Percentiles rank a stretch among this genome's conserved stretches.
Conservation (phyloP, 2,329 filamentous ascomycete genomes). For the Calonectria honghensis region DNA sequence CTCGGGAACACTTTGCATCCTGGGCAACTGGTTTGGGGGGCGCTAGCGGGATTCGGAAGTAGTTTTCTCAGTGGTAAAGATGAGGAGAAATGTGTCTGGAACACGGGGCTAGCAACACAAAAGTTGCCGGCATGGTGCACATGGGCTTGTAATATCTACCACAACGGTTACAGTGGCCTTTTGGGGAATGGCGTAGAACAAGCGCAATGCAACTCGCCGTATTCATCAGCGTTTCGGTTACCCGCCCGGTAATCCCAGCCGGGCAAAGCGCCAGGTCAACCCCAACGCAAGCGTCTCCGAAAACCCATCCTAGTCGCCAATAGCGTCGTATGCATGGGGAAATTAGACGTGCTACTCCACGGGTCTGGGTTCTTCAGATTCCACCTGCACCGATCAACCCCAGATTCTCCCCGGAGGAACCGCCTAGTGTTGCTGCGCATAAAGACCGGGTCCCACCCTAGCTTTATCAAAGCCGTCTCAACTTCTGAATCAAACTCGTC, state of each 20-base stretch:
- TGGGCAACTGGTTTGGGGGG: not conserved
- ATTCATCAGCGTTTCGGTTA: not conserved
- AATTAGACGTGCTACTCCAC: not conserved
- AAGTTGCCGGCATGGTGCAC: not conserved
- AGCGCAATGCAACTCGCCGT: not conserved
- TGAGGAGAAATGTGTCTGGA: not conserved
- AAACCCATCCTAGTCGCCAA: not conserved
- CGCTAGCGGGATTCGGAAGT: not conserved
- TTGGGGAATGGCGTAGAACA: not conserved
- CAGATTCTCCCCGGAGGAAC: conserved; percentile 33
- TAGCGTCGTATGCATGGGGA: not conserved
- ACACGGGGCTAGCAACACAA: not conserved
- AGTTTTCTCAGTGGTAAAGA: not conserved
- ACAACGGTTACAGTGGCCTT: not conserved
- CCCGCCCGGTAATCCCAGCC: not conserved
- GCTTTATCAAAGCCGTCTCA: not conserved
- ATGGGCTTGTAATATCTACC: not conserved
- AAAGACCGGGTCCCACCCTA: conserved; percentile 41
- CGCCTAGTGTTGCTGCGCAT: conserved; percentile 27
- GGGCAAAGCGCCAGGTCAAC: not conserved
- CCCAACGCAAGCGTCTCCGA: not conserved
- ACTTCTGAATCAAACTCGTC: not conserved
- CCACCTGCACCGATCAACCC: conserved; percentile 37
- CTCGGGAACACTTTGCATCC: not conserved
- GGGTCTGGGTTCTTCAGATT: not conserved